Evolutionary conservation across 306 rosid genomes (phyloP).

Genomic region (Rosa rugosa): DNA sequence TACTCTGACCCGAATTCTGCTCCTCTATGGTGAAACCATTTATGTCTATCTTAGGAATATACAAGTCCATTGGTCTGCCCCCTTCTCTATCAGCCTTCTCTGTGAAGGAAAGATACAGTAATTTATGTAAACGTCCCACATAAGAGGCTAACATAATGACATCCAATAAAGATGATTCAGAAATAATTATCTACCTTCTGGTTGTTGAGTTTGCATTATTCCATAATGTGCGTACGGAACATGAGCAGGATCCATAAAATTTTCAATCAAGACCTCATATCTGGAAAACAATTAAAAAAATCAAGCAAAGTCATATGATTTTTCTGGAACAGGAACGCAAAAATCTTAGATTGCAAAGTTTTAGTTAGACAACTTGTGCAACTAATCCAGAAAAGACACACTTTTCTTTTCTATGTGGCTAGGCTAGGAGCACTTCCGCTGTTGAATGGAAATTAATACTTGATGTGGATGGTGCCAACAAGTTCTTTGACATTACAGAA

Average conservation of each 20-base stretch:
- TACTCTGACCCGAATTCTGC: conserved; percentile 44
- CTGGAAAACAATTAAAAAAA: conserved; percentile 42
- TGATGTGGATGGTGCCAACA: no score
- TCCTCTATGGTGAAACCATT: conserved; percentile 56
- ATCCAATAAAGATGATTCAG: conserved; percentile 6
- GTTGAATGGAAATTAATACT: no score
- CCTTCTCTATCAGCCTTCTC: conserved; percentile 90
- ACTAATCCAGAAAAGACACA: no score
- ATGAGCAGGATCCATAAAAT: conserved; percentile 93
- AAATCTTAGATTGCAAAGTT: not conserved
- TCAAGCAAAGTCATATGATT: not conserved
- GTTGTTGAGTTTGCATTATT: conserved; percentile 44
- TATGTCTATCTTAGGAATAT: conserved; percentile 40
- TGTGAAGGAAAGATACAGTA: conserved; percentile 31
- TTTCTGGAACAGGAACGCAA: not conserved
- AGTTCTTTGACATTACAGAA: no score
- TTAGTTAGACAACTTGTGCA: not conserved
- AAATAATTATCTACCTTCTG: conserved; percentile 45
- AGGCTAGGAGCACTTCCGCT: no score
- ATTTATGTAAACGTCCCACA: conserved; percentile 18
- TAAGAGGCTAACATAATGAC: conserved; percentile 9
- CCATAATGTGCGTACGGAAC: conserved; percentile 79
- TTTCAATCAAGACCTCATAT: conserved; percentile 83
- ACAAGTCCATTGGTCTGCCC: conserved; percentile 81
- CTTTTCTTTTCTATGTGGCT: no score